Evolutionary conservation across 2,329 filamentous ascomycete genomes (phyloP).

Genomic region (Atkinsonella hypoxylon): DNA sequence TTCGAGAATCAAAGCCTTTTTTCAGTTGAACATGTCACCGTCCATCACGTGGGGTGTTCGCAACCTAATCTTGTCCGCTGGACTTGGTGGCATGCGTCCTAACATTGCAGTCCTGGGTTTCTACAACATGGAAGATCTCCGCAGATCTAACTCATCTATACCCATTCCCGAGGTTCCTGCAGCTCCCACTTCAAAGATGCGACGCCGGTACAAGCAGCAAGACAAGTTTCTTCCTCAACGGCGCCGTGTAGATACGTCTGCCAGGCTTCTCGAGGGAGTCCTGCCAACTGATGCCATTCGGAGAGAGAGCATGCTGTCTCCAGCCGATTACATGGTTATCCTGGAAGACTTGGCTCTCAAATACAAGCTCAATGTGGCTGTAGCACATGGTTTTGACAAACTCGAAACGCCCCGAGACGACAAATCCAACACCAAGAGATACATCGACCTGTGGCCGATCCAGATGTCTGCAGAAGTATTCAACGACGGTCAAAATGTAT

Average conservation of each 20-base stretch:
- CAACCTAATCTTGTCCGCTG: conserved; percentile 71
- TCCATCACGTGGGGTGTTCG: conserved; percentile 74
- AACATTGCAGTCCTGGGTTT: conserved; percentile 77
- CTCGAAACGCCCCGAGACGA: conserved; percentile 58
- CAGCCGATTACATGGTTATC: conserved; percentile 67
- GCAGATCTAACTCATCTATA: conserved; percentile 43
- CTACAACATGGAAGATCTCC: conserved; percentile 68
- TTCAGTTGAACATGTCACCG: conserved; percentile 75
- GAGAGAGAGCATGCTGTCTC: conserved; percentile 55
- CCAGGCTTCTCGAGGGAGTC: conserved; percentile 41
- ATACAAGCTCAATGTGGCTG: conserved; percentile 71
- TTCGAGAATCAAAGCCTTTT: conserved; percentile 78
- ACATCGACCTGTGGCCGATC: conserved; percentile 83
- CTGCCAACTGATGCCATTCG: conserved; percentile 60
- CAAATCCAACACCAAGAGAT: conserved; percentile 53
- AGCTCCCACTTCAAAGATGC: conserved; percentile 23
- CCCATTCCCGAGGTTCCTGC: conserved; percentile 40
- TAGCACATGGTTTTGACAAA: conserved; percentile 69
- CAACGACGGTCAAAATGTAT: conserved; percentile 50
- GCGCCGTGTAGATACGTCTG: conserved; percentile 41
- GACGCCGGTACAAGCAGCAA: conserved; percentile 17
- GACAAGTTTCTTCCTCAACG: conserved; percentile 20
- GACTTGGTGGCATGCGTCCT: conserved; percentile 76
- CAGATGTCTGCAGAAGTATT: conserved; percentile 83
- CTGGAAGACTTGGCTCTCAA: conserved; percentile 70